Evolutionary conservation across 306 rosid species (phyloP).

Genomic region (Astragalus glycyphyllos): DNA sequence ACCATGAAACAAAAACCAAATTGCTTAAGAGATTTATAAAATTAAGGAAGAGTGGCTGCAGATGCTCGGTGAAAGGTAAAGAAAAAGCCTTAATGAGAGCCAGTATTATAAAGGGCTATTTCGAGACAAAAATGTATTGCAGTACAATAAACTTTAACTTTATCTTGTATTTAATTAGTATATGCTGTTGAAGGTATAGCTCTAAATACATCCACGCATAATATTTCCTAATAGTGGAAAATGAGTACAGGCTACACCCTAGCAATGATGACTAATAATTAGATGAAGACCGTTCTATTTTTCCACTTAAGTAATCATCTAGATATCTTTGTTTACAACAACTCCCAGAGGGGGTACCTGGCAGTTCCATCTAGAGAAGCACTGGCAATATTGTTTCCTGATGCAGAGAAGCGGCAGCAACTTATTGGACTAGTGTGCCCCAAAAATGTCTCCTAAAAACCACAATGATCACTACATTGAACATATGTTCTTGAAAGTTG

Average conservation of each 20-base stretch:
- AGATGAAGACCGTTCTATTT: conserved; percentile 7
- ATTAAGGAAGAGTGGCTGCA: conserved; percentile 30
- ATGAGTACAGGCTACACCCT: conserved; percentile 30
- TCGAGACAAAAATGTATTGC: conserved; percentile 10
- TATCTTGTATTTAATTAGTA: conserved; percentile 15
- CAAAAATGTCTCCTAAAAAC: conserved; percentile 89
- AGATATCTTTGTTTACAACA: conserved; percentile 3
- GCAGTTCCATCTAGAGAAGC: conserved; percentile 96
- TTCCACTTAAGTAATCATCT: conserved; percentile 14
- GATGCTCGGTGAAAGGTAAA: conserved; percentile 28
- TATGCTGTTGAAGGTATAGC: not conserved
- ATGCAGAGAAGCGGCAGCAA: conserved; percentile 91
- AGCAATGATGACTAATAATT: conserved; percentile 26
- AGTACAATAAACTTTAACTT: conserved; percentile 10
- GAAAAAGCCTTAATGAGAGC: conserved; percentile 15
- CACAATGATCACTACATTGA: conserved; percentile 40
- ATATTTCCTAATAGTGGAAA: conserved; percentile 30
- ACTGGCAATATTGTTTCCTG: conserved; percentile 95
- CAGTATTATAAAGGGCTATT: conserved; percentile 30
- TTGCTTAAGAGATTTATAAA: conserved; percentile 34
- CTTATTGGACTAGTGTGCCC: conserved; percentile 95
- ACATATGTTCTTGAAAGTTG: conserved; percentile 33
- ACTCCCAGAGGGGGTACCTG: conserved; percentile 62
- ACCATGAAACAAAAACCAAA: conserved; percentile 33
- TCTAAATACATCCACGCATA: conserved; percentile 16